phyloP scores from a whole-genome alignment of 73 alveolate species.

The Paramecium bursaria region DNA sequence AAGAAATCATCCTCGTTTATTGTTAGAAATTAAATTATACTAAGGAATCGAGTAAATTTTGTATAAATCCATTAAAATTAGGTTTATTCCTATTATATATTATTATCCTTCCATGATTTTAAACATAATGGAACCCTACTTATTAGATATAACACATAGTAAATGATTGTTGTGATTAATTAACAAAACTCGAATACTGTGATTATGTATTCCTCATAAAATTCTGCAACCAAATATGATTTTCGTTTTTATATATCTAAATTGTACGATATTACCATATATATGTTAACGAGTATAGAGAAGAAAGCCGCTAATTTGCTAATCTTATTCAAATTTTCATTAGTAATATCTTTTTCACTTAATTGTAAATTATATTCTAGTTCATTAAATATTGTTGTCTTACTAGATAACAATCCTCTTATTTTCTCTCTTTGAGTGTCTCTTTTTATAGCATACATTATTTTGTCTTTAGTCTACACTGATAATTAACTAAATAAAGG shows the following conservation, averaged over 20 bases:
- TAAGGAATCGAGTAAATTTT: too few relatives aligned
- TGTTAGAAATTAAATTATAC: too few relatives aligned
- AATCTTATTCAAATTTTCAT: slow-evolving; percentile 7
- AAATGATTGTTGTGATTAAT: slow-evolving; percentile 38
- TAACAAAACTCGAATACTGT: slow-evolving; percentile 46
- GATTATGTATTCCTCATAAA: slow-evolving; percentile 16
- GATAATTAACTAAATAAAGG: slow-evolving; percentile 62
- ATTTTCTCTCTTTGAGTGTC: slow-evolving; percentile 68
- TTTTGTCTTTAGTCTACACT: slow-evolving; percentile 46
- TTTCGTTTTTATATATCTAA: neutral
- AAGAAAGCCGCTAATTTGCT: slow-evolving; percentile 23
- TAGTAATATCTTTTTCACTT: slow-evolving; percentile 28
- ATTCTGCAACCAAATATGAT: neutral
- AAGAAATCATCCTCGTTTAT: slow-evolving; percentile 4
- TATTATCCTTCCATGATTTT: neutral
- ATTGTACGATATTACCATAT: slow-evolving; percentile 30
- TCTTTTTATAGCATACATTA: slow-evolving; percentile 58
- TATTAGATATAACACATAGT: slow-evolving; percentile 3
- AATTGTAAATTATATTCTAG: slow-evolving; percentile 58
- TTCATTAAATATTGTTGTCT: slow-evolving; percentile 36
- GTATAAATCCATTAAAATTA: too few relatives aligned
- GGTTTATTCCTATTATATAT: too few relatives aligned
- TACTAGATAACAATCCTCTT: slow-evolving; percentile 30
- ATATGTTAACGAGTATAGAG: slow-evolving; percentile 36
- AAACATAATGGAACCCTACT: neutral